phyloP scores from a whole-genome alignment of 2,329 filamentous ascomycete species.

The Colletotrichum tofieldiae region DNA sequence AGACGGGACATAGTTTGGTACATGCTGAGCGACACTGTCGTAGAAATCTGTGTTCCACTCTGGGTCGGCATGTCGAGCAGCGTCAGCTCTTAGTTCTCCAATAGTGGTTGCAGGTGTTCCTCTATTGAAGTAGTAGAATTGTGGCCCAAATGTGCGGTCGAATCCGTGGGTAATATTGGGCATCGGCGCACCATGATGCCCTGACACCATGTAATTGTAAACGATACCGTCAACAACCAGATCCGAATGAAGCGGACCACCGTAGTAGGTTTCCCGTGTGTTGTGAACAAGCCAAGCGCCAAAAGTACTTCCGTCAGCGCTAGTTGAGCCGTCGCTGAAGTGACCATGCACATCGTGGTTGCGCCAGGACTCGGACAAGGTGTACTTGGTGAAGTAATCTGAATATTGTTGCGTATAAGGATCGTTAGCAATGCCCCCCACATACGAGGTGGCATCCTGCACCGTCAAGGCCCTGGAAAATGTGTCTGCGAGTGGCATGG shows the following conservation, averaged over 20 bases:
- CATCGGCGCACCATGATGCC: slow-evolving; percentile 75
- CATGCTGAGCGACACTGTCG: slow-evolving; percentile 71
- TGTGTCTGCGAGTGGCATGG: slow-evolving; percentile 57
- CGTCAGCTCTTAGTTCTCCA: slow-evolving; percentile 57
- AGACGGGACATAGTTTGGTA: slow-evolving; percentile 72
- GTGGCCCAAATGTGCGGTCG: slow-evolving; percentile 76
- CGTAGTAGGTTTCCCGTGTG: slow-evolving; percentile 74
- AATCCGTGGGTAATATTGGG: slow-evolving; percentile 77
- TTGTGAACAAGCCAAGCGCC: slow-evolving; percentile 78
- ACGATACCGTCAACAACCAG: slow-evolving; percentile 76
- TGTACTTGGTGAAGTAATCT: slow-evolving; percentile 79
- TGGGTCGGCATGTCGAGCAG: slow-evolving; percentile 64
- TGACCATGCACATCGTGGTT: slow-evolving; percentile 71
- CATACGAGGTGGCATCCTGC: slow-evolving; percentile 76
- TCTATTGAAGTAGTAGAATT: slow-evolving; percentile 75
- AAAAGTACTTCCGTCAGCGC: slow-evolving; percentile 66
- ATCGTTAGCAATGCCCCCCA: slow-evolving; percentile 68
- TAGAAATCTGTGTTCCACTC: slow-evolving; percentile 74
- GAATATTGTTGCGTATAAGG: slow-evolving; percentile 69
- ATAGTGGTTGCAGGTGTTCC: slow-evolving; percentile 11
- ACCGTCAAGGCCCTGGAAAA: slow-evolving; percentile 63
- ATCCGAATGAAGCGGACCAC: slow-evolving; percentile 75
- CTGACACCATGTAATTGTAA: slow-evolving; percentile 75
- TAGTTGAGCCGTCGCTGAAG: slow-evolving; percentile 57
- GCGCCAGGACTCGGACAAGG: slow-evolving; percentile 72